Evolutionary conservation across 805 yeast species (phyloP).

Genomic region (Starmerella apis): DNA sequence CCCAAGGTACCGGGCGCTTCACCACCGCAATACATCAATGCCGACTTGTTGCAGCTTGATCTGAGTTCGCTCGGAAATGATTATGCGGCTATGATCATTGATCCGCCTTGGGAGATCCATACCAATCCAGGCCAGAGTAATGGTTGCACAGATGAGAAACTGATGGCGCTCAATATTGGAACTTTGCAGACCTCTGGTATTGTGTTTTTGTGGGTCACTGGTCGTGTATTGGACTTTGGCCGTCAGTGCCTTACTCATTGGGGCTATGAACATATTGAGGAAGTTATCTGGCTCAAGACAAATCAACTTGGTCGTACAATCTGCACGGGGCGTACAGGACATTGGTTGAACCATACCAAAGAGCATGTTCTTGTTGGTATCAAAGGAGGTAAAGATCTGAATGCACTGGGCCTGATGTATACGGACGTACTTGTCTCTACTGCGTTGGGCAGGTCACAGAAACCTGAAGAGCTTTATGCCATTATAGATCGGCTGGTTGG

Average conservation of each 20-base stretch:
- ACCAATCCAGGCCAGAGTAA: constrained; percentile 41
- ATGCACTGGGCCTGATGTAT: constrained; percentile 39
- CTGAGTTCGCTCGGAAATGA: constrained; percentile 64
- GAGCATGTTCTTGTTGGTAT: constrained; percentile 81
- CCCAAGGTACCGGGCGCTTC: background rate
- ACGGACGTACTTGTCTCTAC: constrained; percentile 68
- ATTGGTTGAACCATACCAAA: constrained; percentile 91
- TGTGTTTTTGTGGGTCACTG: constrained; percentile 86
- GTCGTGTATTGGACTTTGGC: constrained; percentile 83
- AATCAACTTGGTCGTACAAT: constrained; percentile 81
- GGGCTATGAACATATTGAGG: constrained; percentile 76
- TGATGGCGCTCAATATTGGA: constrained; percentile 54
- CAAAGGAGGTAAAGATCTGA: constrained; percentile 62
- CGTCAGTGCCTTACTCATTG: constrained; percentile 62
- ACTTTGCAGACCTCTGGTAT: constrained; percentile 75
- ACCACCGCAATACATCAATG: constrained; percentile 67
- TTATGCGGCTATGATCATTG: constrained; percentile 69
- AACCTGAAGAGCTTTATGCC: constrained; percentile 84
- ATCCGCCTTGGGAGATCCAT: constrained; percentile 96
- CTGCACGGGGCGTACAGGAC: constrained; percentile 93
- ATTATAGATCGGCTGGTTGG: constrained; percentile 81
- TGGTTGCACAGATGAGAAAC: constrained; percentile 52
- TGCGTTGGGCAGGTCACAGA: constrained; percentile 79
- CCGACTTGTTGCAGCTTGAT: constrained; percentile 70
- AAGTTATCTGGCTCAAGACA: constrained; percentile 80